Base-by-base conservation (phyloP, 179 eudicot species). In the Camellia oleifera region DNA sequence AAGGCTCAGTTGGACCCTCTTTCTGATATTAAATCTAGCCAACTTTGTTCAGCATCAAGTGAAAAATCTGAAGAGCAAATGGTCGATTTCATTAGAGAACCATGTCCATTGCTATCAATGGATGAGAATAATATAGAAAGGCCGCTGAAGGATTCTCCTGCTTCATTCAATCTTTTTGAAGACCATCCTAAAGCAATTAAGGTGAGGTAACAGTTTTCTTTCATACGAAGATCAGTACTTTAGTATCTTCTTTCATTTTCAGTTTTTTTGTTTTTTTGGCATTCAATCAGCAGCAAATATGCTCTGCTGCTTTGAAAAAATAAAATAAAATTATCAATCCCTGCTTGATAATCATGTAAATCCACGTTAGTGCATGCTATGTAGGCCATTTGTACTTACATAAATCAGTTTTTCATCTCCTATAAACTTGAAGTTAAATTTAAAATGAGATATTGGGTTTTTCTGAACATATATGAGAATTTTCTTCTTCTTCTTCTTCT, bases 161-260 rank as follows among this genome's bases (percentile, higher is more conserved):
- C 74, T 68, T 60, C 77, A 48, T 68, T 81, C 13, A 79, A 82
- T 76, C 75, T 46, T 79, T 70, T 57, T 69, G 87, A 91, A 79
- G 86, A 83, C 63, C 84, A 87, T 82, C 77, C 77, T 77, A 79
- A 77, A 74, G 77, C 84, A 72, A 81, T 72, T 69, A 88, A 90
- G 90, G 98, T 95, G 76, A 80, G 85, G 80, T 69, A 53, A 68
- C 14, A 15, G 56, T 69, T 67, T 76, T 5, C 48, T 7, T 69
- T 42, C 66, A 23, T 65, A 14, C 50, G 12, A 75, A 76, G 56
- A 45, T 18, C 44, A n/a, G 70, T 63, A 60, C 50, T 75, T 61
- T 13, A 74, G 53, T 44, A 42, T 44, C 17, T 60, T 5, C 11
- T 75, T 58, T 46, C n/a, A 1, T 75, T 75, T 13, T 32, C 8